Base-by-base conservation (phyloP, 192 early-diverging fungal species). In the Podila minutissima region DNA sequence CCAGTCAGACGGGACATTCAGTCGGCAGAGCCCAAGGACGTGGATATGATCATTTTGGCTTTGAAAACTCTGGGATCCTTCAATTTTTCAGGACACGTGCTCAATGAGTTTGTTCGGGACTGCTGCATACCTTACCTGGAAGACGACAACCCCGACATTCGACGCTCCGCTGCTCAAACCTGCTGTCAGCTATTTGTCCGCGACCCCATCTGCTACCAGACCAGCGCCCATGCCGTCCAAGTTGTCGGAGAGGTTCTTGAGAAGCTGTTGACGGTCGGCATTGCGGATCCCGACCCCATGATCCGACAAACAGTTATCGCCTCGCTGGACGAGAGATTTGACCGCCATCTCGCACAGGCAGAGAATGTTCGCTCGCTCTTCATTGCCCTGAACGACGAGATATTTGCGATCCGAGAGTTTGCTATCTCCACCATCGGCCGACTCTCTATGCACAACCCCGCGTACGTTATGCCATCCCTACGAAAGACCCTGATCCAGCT, bases 31-130 rank as follows among this genome's bases (percentile, higher is more conserved):
- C 72, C 72, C 33, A 91, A 91, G 64, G 93, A 94, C 78, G 86
- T 87, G 2, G 94, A 96, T 4, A 88, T 78, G 1, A 91, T 95
- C 8, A 91, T 96, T 33, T 77, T 98, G 32, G 96, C 97, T 0
- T 76, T 98, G 35, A 88, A 85, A 11, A 97, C 94, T 6, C 86
- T 98, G 4, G 93, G 95, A 22, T 86, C 84, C 4, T 97, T 98
- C 84, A 92, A 96, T 85, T 98, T 98, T 83, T 65, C 64, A 83
- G 89, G 87, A 24, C 90, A 94, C 55, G 91, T 93, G 37, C 85
- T 98, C 29, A 93, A 94, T 67, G 96, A 96, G 74, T 93, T 97
- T 78, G 93, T 97, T n/a, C 86, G 92, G 35, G 94, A 97, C 61
- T 94, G 88, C 62, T 93, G 96, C 20, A 86, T 95, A 24, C 86